Percentiles rank a stretch among this genome's conserved stretches.
phyloP scores from a whole-genome alignment of 1,284 basidiomycete genomes.

The Apiotrichum porosum region DNA sequence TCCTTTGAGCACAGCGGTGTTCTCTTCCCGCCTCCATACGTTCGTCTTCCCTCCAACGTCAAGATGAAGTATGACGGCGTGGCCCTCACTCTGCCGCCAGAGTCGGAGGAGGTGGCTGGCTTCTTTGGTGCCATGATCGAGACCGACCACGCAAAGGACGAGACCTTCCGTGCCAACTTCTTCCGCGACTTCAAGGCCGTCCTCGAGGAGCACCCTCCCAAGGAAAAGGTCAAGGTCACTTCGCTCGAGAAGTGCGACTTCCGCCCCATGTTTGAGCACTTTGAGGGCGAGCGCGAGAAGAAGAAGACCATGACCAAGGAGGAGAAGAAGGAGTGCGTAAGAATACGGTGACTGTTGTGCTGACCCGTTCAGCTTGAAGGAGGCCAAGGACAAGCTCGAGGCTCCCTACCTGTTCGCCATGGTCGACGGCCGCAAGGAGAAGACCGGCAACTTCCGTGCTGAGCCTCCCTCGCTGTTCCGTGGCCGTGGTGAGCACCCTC shows the following conservation, averaged over 20 bases:
- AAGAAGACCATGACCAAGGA: constrained; percentile 75
- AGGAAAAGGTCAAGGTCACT: constrained; percentile 67
- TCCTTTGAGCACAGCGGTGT: constrained; percentile 92
- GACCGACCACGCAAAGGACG: constrained; percentile 86
- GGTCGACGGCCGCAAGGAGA: constrained; percentile 94
- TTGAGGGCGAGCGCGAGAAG: constrained; percentile 85
- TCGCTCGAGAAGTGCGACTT: constrained; percentile 86
- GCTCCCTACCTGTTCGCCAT: constrained; percentile 77
- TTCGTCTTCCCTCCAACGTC: constrained; percentile 73
- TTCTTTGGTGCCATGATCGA: constrained; percentile 94
- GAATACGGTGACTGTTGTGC: background rate
- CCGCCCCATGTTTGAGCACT: constrained; percentile 87
- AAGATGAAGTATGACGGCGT: constrained; percentile 96
- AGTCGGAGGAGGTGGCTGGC: constrained; percentile 92
- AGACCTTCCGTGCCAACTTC: constrained; percentile 90
- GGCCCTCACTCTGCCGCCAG: constrained; percentile 70
- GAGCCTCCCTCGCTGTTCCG: constrained; percentile 97
- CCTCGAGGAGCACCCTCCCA: constrained; percentile 75
- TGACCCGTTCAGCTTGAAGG: constrained; percentile 59
- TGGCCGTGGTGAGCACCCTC: constrained; percentile 96
- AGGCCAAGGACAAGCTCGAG: constrained; percentile 76
- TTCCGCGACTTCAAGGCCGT: constrained; percentile 83
- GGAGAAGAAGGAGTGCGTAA: constrained; percentile 70
- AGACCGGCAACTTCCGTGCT: constrained; percentile 95
- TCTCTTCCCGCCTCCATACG: constrained; percentile 91